Percentiles rank a stretch among this genome's conserved stretches.
Evolutionary conservation across 306 rosid genomes (phyloP).

Genomic region (Leucaena leucocephala): DNA sequence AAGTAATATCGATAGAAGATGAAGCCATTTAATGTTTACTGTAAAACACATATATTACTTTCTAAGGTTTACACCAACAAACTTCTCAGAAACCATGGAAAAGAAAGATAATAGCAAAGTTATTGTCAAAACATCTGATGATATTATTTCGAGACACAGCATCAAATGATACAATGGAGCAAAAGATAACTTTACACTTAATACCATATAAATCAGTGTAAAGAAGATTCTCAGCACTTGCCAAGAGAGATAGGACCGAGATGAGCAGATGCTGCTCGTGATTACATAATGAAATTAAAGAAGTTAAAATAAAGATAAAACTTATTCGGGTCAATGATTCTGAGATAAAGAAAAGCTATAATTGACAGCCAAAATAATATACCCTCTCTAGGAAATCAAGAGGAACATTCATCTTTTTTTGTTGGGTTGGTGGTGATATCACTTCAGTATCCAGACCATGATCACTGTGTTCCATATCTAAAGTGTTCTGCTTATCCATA

Average conservation of each 20-base stretch:
- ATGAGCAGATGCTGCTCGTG: constrained; percentile 7
- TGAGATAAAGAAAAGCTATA: background rate
- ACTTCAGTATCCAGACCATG: constrained; percentile 53
- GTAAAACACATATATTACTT: background rate
- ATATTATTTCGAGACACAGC: constrained; percentile 13
- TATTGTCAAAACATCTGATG: constrained; percentile 13
- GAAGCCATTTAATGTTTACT: background rate
- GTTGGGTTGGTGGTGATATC: constrained; percentile 41
- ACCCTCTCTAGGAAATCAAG: constrained; percentile 76
- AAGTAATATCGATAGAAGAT: background rate
- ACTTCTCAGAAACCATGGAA: constrained; percentile 25
- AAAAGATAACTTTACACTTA: constrained; percentile 15
- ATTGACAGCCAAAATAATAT: constrained; percentile 21
- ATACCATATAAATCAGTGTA: constrained; percentile 22
- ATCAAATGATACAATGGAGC: constrained; percentile 10
- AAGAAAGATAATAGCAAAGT: constrained; percentile 26
- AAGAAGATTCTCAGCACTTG: constrained; percentile 23
- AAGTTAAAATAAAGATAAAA: constrained; percentile 12
- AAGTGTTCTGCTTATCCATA: constrained; percentile 40
- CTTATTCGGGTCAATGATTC: background rate
- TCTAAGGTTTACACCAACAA: constrained; percentile 14
- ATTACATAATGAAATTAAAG: constrained; percentile 21
- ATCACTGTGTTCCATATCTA: constrained; percentile 40
- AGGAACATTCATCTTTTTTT: constrained; percentile 59
- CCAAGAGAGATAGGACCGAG: background rate